Evolutionary conservation across 805 yeast genomes (phyloP), one percentile per base, ranked within the genome.

Genomic region (Metschnikowia henanensis): DNA sequence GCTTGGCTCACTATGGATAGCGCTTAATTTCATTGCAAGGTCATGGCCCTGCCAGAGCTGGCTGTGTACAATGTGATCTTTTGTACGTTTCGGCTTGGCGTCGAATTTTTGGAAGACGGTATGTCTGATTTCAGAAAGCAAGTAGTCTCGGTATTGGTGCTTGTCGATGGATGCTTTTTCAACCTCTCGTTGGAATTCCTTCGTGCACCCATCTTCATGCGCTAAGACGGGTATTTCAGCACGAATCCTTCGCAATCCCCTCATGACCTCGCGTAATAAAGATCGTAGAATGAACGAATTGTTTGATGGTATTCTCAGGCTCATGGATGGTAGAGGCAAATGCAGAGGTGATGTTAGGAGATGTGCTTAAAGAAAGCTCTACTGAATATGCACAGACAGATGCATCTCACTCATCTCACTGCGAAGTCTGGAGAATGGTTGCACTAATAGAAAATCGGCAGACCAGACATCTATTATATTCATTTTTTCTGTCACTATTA

Each of bases 111-210:
- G 55, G 12, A 44, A 42, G 1, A 51, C 39, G 7, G 38, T 41
- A 25, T 55, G 53, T 12, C 37, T 33, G 32, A 61, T 17, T 37
- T 61, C 66, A 6, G 53, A 45, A 6, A 42, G 31, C 18, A 58
- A 41, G 35, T 49, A 51, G 8, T 41, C 37, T 6, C 50, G 36
- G 35, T 60, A 57, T 28, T 39, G 43, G 17, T 32, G 18, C 5
- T 51, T 51, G 30, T 57, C 46, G 20, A 35, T 37, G 12, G 39
- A 17, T 5, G 41, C 49, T 34, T 49, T 52, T 16, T 30, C 21
- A 6, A 49, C 35, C 22, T 52, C 57, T 9, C 10, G 21, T n/a
- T 19, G 13, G 26, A 41, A 38, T 23, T 13, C 22, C 1, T 9
- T 7, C 12, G 35, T 16, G 30, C 29, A 18, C 13, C 21, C 9